Conservation (phyloP, 208 protist genomes). For the Trypanosoma caninum region DNA sequence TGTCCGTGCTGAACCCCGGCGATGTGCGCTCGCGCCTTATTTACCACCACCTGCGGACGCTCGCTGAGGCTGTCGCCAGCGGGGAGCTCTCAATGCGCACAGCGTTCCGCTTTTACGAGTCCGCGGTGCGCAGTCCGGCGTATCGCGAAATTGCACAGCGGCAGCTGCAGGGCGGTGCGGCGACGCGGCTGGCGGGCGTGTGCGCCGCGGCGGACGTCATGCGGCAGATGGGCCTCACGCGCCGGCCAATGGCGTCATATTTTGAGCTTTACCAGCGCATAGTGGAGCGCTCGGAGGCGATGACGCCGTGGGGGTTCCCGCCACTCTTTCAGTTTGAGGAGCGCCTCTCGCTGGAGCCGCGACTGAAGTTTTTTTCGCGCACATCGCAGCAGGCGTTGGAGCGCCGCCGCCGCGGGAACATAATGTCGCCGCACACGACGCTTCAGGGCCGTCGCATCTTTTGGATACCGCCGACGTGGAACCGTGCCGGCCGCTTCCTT, state of each 20-base stretch:
- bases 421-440: conserved; percentile 77
- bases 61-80: conserved; percentile 80
- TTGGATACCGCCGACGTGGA: conserved; percentile 90
- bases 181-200: conserved; percentile 83
- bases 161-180: conserved; percentile 76
- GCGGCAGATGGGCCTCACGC: conserved; percentile 81
- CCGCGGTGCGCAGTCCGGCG: conserved; percentile 79
- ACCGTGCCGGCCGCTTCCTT: conserved; percentile 69
- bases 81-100: conserved; percentile 86
- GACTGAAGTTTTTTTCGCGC: conserved; percentile 85
- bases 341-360: conserved; percentile 77
- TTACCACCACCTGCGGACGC: conserved; percentile 83
- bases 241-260: conserved; percentile 85
- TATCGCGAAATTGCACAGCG: conserved; percentile 80
- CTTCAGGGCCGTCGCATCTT: conserved; percentile 78
- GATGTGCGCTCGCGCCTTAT: conserved; percentile 85
- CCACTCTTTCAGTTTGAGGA: conserved; percentile 92
- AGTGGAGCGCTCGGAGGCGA: conserved; percentile 85
- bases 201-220: conserved; percentile 85
- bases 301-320: conserved; percentile 91
- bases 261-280: conserved; percentile 92
- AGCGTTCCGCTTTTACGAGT: conserved; percentile 89
- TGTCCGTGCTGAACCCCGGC: conserved; percentile 89
- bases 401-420: conserved; percentile 53
- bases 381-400: conserved; percentile 77